Conservation (phyloP, 345 rosid species). For the Dovyalis caffra region DNA sequence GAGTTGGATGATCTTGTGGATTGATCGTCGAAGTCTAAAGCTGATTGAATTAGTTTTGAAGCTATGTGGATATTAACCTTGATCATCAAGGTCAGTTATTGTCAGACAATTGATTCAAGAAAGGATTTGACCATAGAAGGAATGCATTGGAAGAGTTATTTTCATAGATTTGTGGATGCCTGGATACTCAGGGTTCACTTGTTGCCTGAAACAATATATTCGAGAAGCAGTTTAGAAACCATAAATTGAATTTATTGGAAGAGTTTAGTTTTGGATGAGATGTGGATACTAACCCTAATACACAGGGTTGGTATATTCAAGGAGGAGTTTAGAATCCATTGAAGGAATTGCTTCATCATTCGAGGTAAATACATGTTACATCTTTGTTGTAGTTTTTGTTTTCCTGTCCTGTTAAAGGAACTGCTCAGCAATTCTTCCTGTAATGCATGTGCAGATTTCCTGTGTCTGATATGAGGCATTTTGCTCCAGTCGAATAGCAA, state of each 20-base stretch:
- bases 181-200: not conserved
- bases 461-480: constrained; percentile 10
- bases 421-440: constrained; percentile 4
- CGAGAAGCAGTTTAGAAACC: not conserved
- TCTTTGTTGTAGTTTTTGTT: not conserved
- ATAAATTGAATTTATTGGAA: not conserved
- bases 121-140: not conserved
- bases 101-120: constrained; percentile 4
- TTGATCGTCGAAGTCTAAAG: constrained; percentile 13
- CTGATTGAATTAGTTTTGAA: constrained; percentile 6
- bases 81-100: not conserved
- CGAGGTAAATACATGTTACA: constrained; percentile 21
- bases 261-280: not conserved
- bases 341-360: constrained; percentile 19
- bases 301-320: constrained; percentile 14
- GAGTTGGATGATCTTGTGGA: constrained; percentile 45
- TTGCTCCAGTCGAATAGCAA: constrained; percentile 17
- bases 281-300: not conserved
- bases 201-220: constrained; percentile 2
- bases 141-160: not conserved
- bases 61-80: constrained; percentile 9
- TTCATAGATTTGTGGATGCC: not conserved
- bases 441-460: constrained; percentile 30
- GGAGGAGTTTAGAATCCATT: constrained; percentile 10
- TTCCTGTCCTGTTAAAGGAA: not conserved